Base-by-base conservation (phyloP, 2,329 filamentous ascomycete species). In the Aureobasidium sp. region DNA sequence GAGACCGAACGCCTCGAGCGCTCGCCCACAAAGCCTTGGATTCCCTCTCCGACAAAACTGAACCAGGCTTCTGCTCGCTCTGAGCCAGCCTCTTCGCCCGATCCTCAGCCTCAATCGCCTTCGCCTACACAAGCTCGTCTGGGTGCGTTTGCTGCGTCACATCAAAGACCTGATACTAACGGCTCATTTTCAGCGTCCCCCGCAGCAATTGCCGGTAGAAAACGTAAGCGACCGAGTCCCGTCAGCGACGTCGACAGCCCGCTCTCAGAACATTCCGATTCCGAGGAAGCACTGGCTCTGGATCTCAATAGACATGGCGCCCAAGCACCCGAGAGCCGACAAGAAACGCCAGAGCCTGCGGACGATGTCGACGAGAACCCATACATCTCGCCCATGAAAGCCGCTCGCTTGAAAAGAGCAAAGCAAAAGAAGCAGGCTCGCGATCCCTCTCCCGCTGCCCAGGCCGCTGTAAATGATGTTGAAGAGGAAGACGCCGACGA, bases 1-100 rank as follows among this genome's bases (percentile, higher is more conserved):
- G 91, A 96, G 71, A 97, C 91, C 1, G 90, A 96, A 71, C 84
- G 93, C 55, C 78, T 98, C 56, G 93, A 93, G 65, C 84, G 87
- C 64, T 95, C 67, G 44, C 66, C 65, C 19, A 59, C 62, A 48
- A 67, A 64, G 56, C 34, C 53, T 37, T 63, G 59, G 44, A 44
- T 42, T 21, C 27, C 37, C 12, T 37, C 84, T 52, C 86, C 87
- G 3, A 90, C 85, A 75, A 91, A 90, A 72, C 78, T 90, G 56
- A 81, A 82, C 60, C 80, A 84, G 57, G 75, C 75, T 27, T 62
- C 67, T 40, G 61, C 67, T 19, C 61, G 68, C 21, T 69, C 71
- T 6, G 72, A 74, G 30, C 63, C 64, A 21, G 62, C 17, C 21
- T 50, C 53, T 38, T 50, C 53, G 19, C 53, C 53, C 22, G 27